Evolutionary conservation across 164 flowering plant species (phyloP).

Genomic region (Nymphaea colorata): DNA sequence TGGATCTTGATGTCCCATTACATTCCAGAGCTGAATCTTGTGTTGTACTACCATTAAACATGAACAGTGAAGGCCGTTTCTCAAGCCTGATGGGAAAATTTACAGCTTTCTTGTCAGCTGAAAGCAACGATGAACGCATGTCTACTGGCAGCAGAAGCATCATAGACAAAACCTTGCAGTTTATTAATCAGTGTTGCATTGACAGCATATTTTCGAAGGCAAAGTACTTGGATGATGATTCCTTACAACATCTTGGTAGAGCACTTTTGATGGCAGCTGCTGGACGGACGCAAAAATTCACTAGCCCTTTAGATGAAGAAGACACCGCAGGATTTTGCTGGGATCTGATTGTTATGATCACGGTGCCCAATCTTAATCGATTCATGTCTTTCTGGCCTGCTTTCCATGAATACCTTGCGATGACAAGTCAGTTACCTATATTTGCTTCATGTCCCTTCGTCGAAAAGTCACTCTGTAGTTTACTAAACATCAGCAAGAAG

Average conservation of each 20-base stretch:
- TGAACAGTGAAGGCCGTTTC: constrained; percentile 1
- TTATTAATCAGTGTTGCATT: constrained; percentile 71
- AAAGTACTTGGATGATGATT: constrained; percentile 36
- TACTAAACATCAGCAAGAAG: constrained; percentile 45
- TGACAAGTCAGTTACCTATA: constrained; percentile 60
- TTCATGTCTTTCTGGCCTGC: constrained; percentile 58
- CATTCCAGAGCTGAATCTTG: constrained; percentile 31
- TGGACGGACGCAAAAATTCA: constrained; percentile 88
- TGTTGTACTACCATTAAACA: constrained; percentile 14
- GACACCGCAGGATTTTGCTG: constrained; percentile 82
- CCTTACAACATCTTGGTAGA: constrained; percentile 62
- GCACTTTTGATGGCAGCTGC: constrained; percentile 79
- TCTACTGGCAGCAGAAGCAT: constrained; percentile 24
- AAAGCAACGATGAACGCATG: constrained; percentile 50
- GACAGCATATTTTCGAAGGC: constrained; percentile 57
- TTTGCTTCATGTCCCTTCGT: constrained; percentile 82
- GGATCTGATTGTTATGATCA: constrained; percentile 46
- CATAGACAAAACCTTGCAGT: neutral
- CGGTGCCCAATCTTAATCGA: constrained; percentile 38
- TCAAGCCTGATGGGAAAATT: constrained; percentile 43
- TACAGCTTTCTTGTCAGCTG: constrained; percentile 58
- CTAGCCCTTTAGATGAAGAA: constrained; percentile 65
- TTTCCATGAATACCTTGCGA: constrained; percentile 52
- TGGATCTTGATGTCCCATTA: constrained; percentile 10
- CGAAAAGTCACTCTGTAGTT: constrained; percentile 54